Percentiles rank a stretch among this genome's conserved stretches.
Evolutionary conservation across 2,329 filamentous ascomycete genomes (phyloP).

Genomic region (Sclerotinia minor): DNA sequence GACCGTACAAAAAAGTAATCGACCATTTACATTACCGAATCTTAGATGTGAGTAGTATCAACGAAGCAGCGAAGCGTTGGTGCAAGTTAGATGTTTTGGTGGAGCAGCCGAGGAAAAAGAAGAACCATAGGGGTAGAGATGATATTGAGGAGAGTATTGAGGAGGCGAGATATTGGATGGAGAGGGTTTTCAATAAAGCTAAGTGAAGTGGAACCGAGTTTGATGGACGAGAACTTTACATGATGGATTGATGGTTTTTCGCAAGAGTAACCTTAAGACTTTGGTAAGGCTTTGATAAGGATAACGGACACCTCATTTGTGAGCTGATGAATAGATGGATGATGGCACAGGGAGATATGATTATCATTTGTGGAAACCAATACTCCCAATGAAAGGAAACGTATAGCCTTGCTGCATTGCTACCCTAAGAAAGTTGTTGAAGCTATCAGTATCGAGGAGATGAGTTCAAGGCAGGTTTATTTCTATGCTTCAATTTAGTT

Average conservation of each 20-base stretch:
- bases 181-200: constrained; percentile 59
- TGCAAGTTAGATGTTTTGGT: constrained; percentile 59
- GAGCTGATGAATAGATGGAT: neutral
- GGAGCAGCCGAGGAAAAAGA: constrained; percentile 69
- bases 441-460: neutral
- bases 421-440: neutral
- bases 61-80: constrained; percentile 88
- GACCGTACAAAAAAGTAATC: constrained; percentile 71
- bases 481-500: neutral
- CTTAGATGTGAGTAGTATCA: constrained; percentile 86
- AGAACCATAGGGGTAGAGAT: constrained; percentile 76
- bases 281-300: neutral
- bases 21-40: constrained; percentile 86
- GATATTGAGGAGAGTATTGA: constrained; percentile 95
- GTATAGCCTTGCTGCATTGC: neutral
- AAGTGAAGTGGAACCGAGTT: neutral
- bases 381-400: neutral
- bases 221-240: neutral
- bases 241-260: neutral
- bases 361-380: neutral
- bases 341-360: neutral
- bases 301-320: neutral
- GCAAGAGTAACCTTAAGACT: no score
- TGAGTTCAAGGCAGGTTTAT: neutral
- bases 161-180: constrained; percentile 82